Percentiles rank a stretch among this genome's conserved stretches.
Evolutionary conservation across 2,329 filamentous ascomycete species (phyloP).

Genomic region (Ilyonectria mors-panacis): DNA sequence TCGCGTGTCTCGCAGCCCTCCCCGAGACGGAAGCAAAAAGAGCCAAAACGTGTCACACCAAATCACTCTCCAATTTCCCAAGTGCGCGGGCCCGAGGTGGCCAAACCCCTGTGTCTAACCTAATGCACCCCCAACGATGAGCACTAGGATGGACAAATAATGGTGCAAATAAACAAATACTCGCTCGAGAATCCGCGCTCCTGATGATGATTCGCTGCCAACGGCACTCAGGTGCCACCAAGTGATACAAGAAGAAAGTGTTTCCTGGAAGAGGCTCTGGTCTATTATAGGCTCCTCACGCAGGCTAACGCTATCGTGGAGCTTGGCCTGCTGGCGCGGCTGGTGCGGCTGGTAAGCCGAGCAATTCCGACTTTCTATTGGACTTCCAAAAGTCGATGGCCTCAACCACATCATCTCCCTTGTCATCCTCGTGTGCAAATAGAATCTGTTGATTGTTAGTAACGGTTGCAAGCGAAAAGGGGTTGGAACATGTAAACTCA

Average conservation of each 20-base stretch:
- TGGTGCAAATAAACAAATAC: constrained; percentile 40
- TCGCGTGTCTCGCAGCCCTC: constrained; percentile 8
- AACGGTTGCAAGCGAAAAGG: background rate
- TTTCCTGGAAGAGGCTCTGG: constrained; percentile 47
- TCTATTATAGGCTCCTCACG: constrained; percentile 21
- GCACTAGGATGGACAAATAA: constrained; percentile 29
- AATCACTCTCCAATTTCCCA: constrained; percentile 20
- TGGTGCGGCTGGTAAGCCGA: constrained; percentile 45
- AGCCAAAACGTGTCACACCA: constrained; percentile 19
- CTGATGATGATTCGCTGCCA: constrained; percentile 33
- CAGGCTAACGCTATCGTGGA: constrained; percentile 32
- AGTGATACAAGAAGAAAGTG: constrained; percentile 49
- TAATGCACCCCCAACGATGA: constrained; percentile 22
- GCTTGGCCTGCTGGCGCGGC: constrained; percentile 26
- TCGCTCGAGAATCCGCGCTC: constrained; percentile 38
- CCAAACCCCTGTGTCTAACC: constrained; percentile 4
- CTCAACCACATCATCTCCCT: constrained; percentile 92
- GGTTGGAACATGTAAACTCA: constrained; percentile 58
- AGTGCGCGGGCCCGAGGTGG: constrained; percentile 6
- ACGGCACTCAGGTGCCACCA: constrained; percentile 34
- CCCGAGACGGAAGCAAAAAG: constrained; percentile 3
- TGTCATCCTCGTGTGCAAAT: constrained; percentile 97
- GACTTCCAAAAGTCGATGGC: constrained; percentile 97
- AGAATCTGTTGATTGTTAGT: constrained; percentile 77
- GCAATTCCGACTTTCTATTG: constrained; percentile 65